Percentiles rank a stretch among this genome's conserved stretches.
These are phyloP conservation scores for Hepatocystis sp. DNA, from an alignment of 169 alveolate genomes.

Conservation along the genomic window DNA sequence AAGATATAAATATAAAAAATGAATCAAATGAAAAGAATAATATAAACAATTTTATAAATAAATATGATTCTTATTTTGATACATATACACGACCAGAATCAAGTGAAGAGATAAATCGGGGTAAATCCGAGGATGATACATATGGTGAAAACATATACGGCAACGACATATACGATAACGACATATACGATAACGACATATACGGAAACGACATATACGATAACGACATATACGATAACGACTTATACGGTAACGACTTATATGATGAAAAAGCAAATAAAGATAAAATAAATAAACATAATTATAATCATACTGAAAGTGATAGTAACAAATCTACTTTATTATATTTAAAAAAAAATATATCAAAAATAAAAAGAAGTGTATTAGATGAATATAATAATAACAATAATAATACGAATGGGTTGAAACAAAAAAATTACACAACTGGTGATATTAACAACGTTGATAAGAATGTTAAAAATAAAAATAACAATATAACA, in stretches of 20 bases:
- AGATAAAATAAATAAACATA: too few species aligned
- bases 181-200: background rate
- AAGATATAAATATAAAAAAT: too few species aligned
- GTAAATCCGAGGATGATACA: background rate
- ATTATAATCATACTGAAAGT: background rate
- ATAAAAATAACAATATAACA: too few species aligned
- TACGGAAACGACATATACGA: background rate
- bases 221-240: background rate
- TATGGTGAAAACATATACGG: background rate
- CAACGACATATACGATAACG: background rate
- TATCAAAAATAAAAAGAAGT: constrained; percentile 5
- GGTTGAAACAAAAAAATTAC: too few species aligned
- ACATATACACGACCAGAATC: background rate
- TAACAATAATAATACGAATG: too few species aligned
- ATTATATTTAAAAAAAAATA: constrained; percentile 33
- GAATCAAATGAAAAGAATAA: too few species aligned
- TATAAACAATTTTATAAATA: background rate
- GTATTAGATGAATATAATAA: constrained; percentile 1
- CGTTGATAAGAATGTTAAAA: too few species aligned
- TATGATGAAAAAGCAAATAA: too few species aligned
- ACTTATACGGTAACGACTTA: background rate
- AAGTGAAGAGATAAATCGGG: background rate
- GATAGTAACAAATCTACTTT: constrained; percentile 31
- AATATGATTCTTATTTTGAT: background rate
- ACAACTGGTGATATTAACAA: too few species aligned